Base-by-base conservation (phyloP, 2,329 filamentous ascomycete genomes). In the Penicillium sclerotiorum region DNA sequence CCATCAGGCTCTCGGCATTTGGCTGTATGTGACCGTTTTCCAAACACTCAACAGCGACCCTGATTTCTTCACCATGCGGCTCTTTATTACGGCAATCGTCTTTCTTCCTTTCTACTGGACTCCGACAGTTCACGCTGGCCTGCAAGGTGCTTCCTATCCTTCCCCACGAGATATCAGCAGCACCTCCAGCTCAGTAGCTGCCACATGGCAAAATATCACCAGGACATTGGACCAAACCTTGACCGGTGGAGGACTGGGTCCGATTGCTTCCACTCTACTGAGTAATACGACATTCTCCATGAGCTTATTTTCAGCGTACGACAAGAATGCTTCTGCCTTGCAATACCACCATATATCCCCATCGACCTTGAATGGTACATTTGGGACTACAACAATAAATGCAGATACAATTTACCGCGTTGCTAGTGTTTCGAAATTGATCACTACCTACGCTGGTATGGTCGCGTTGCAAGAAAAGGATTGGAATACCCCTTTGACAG, bases 401-500 rank as follows among this genome's bases (percentile, higher is more conserved):
- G 69, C 63, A n/a, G 59, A 77, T 48, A 72, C 67, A 30, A 73
- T 77, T 15, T 77, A 75, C 54, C 69, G 72, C 12, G 58, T 77
- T 13, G 75, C 73, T 1, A 76, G 72, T 52, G 57, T 71, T 27
- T 66, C 66, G 9, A 77, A 74, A 46, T 58, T 72, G 3, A 60
- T 74, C 45, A 73, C 72, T 0, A 69, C 73, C 23, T 69, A 73
- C 35, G 63, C 71, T 1, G 66, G 69, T 2, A 57, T 77, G 27
- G 50, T 73, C 1, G 55, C 69, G 28, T 51, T 75, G 5, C 63
- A 66, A 1, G 58, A 60, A 5, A 53, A 50, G 1, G 63, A 73
- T 42, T 76, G 73, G 63, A 68, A 78, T 2, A 73, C 72, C 38
- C 74, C 74, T 1, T 66, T 82, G 5, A 69, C 76, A 1, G 70